Evolutionary conservation across 2,329 filamentous ascomycete genomes (phyloP).

Genomic region (Tolypocladium album): DNA sequence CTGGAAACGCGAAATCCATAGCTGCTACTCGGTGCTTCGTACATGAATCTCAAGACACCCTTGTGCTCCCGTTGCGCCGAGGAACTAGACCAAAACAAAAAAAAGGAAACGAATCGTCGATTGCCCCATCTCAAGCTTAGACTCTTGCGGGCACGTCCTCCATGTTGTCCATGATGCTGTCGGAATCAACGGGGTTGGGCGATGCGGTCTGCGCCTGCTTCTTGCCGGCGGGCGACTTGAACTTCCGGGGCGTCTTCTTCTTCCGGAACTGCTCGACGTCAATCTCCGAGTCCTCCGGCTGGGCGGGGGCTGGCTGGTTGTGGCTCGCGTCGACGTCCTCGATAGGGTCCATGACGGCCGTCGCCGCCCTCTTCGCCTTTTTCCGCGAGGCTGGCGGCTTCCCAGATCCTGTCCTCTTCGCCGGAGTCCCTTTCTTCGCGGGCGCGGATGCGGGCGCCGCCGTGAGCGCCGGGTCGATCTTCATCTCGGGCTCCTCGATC

Average conservation of each 20-base stretch:
- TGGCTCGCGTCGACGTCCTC: slow-evolving; percentile 13
- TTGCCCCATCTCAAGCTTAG: background rate
- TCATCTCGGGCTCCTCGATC: slow-evolving; percentile 15
- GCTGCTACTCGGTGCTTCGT: background rate
- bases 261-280: slow-evolving; percentile 14
- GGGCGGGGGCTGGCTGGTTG: slow-evolving; percentile 3
- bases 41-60: background rate
- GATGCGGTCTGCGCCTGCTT: slow-evolving; percentile 1
- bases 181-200: slow-evolving; percentile 12
- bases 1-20: background rate
- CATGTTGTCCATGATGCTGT: slow-evolving; percentile 32
- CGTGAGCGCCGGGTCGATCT: slow-evolving; percentile 20
- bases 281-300: slow-evolving; percentile 9
- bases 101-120: background rate
- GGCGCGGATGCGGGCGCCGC: slow-evolving; percentile 6
- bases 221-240: slow-evolving; percentile 10
- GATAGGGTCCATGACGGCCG: slow-evolving; percentile 18
- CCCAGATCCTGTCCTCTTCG: slow-evolving; percentile 11
- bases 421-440: slow-evolving; percentile 15
- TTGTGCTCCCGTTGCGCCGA: background rate
- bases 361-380: slow-evolving; percentile 11
- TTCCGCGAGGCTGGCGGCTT: slow-evolving; percentile 12
- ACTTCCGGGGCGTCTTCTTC: slow-evolving; percentile 18
- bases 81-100: background rate
- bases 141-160: slow-evolving; percentile 26